Evolutionary conservation across 2,329 filamentous ascomycete species (phyloP).

Genomic region (Arthrobotrys sphaeroides): DNA sequence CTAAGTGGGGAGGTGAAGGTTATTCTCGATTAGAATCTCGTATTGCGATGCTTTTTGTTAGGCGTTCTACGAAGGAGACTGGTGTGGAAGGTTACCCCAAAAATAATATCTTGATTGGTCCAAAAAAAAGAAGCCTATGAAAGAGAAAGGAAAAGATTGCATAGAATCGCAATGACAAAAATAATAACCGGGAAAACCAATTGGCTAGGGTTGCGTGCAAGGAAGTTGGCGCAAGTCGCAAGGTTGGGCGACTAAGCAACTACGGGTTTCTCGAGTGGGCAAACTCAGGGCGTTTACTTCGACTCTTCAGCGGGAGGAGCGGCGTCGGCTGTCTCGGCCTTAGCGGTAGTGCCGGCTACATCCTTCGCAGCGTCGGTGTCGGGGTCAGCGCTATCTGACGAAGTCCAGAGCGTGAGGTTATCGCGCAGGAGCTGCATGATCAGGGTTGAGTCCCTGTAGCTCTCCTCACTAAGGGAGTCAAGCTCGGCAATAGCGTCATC

Average conservation of each 20-base stretch:
- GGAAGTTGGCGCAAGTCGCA: neutral
- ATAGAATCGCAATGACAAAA: slow-evolving; percentile 50
- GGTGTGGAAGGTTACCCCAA: slow-evolving; percentile 5
- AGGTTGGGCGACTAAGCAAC: neutral
- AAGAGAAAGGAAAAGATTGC: slow-evolving; percentile 31
- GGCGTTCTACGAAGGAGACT: slow-evolving; percentile 27
- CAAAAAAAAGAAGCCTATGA: slow-evolving; percentile 49
- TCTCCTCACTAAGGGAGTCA: slow-evolving; percentile 96
- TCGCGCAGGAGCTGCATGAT: slow-evolving; percentile 99
- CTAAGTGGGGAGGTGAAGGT: neutral
- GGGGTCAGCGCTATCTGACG: slow-evolving; percentile 56
- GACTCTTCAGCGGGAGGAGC: slow-evolving; percentile 36
- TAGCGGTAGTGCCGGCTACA: slow-evolving; percentile 4
- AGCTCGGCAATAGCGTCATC: slow-evolving; percentile 99
- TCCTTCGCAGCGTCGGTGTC: slow-evolving; percentile 64
- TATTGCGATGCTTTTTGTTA: slow-evolving; percentile 39
- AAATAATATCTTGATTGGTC: slow-evolving; percentile 44
- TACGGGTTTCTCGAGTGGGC: neutral
- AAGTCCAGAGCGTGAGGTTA: slow-evolving; percentile 70
- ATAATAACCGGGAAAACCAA: slow-evolving; percentile 32
- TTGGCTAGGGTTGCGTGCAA: slow-evolving; percentile 16
- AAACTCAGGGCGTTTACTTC: slow-evolving; percentile 22
- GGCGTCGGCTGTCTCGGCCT: slow-evolving; percentile 28
- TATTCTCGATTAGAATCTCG: slow-evolving; percentile 7
- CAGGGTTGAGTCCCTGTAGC: slow-evolving; percentile 98